Base-by-base conservation (phyloP, 106 monocot genomes). In the Chionographis japonica region DNA sequence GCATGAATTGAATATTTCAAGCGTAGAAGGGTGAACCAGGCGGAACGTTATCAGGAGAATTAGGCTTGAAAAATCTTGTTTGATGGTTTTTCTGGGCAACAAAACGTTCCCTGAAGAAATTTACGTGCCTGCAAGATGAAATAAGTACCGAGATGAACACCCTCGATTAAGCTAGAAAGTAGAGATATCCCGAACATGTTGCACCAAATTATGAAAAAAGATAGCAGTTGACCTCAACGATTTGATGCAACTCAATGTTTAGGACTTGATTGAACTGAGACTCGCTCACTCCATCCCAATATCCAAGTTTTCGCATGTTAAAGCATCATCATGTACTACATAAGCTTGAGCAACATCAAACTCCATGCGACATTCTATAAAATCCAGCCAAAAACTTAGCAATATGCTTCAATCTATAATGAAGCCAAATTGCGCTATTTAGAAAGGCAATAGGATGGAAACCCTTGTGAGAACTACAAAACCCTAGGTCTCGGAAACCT, bases 261-360 rank as follows among this genome's bases (percentile, higher is more conserved):
- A 98, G 54, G 17, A 98, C 92, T 55, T 92, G 89, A 59, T 69
- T 92, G 69, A 98, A 98, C 43, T 98, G 92, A 1, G 92, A 92
- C 40, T 98, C 97, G 63, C 97, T 98, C 0, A 98, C 97, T 37
- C 97, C 97, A 87, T 98, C 97, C 74, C 97, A 92, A 54, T 38
- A 6, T 10, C 9, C 46, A 46, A 46, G 9, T 46, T 6, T 46
- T 6, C 5, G 9, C 9, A 46, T 10, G 9, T 46, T 46, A 46
- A 27, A 46, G 46, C 27, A 27, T n/a, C 43, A 46, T 46, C 43
- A 46, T 8, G 43, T 46, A 46, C 4, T 4, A 46, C 8, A 46
- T 46, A 46, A 46, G 8, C 5, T 8, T 46, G 46, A 27, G 27
- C 27, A 27, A 27, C 27, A 27, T 27, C 27, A 27, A 27, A 27